Evolutionary conservation across 768 basidiomycete species (phyloP), one percentile per base, ranked within the genome.

Genomic region (Lyophyllum semitale): DNA sequence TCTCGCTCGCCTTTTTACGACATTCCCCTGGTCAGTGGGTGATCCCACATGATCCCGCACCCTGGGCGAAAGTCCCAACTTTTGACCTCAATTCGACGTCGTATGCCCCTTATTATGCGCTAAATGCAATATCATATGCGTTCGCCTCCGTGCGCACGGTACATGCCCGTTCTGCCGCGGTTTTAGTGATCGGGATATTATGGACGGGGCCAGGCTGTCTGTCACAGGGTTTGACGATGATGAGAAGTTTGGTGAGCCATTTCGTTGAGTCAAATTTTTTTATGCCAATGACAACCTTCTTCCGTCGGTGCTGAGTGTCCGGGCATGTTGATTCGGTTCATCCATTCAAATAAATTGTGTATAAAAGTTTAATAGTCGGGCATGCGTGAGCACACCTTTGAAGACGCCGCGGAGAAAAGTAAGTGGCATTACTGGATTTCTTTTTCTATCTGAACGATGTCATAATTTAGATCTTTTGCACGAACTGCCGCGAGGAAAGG

Each of bases 351-450:
- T 29, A 23, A 49, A 20, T 38, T 53, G 32, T 12, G 33, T 12
- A 25, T 22, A 35, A 25, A 56, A 41, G 29, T 42, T 51, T 41
- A 37, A 58, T 45, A 33, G 35, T 18, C 30, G 32, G 29, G 38
- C 29, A 51, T 54, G 44, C n/a, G 33, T 29, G 20, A 12, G 37
- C 38, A 40, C 32, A 48, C 40, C 35, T 40, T 15, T 25, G 27
- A 51, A 22, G 44, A 59, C 11, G 27, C 58, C 58, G 58, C 58
- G 58, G 58, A 51, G 32, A 53, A 45, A 30, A 37, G 46, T 27
- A 23, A 41, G 41, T 48, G 18, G 12, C 18, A 25, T 59, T 59
- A 55, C 50, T 49, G 48, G 8, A 54, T 32, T 33, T n/a, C 29
- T 22, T 13, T 15, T 35, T 38, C 40, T 37, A 29, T 32, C 26